Conservation (phyloP, 192 early-diverging fungal species). For the Thoreauomyces humboldtii region DNA sequence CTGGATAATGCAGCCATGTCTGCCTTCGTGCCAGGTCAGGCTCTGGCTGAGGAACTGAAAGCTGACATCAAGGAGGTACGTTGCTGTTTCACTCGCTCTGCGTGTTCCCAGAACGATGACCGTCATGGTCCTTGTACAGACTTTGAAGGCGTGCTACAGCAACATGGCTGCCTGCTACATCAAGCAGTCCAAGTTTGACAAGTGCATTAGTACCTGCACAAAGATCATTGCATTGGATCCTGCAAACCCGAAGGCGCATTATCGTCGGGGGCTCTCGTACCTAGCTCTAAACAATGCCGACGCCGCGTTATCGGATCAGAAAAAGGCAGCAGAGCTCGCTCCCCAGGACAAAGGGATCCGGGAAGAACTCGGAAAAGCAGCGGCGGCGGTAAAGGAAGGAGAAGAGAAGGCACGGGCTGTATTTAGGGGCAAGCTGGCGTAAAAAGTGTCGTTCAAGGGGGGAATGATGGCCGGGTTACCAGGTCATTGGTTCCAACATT, state of each 20-base stretch:
- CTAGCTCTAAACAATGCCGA: conserved; percentile 31
- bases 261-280: conserved; percentile 40
- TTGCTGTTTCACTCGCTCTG: no score
- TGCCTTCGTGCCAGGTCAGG: conserved; percentile 24
- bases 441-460: no score
- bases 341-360: conserved; percentile 40
- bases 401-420: conserved; percentile 43
- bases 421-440: conserved; percentile 24
- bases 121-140: conserved; percentile 26
- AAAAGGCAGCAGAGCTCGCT: conserved; percentile 35
- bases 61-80: conserved; percentile 36
- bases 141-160: conserved; percentile 38
- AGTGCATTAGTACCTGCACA: conserved; percentile 28
- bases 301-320: conserved; percentile 38
- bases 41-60: conserved; percentile 28
- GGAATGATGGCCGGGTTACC: no score
- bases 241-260: conserved; percentile 44
- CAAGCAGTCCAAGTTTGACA: conserved; percentile 27
- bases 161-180: conserved; percentile 50
- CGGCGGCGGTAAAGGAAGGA: conserved; percentile 22
- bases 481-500: no score
- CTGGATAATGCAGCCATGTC: conserved; percentile 33
- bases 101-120: no score
- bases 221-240: conserved; percentile 39
- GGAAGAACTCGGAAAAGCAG: conserved; percentile 28